Evolutionary conservation across 306 rosid species (phyloP), one percentile per base, ranked within the genome.

Genomic region (Delonix regia): DNA sequence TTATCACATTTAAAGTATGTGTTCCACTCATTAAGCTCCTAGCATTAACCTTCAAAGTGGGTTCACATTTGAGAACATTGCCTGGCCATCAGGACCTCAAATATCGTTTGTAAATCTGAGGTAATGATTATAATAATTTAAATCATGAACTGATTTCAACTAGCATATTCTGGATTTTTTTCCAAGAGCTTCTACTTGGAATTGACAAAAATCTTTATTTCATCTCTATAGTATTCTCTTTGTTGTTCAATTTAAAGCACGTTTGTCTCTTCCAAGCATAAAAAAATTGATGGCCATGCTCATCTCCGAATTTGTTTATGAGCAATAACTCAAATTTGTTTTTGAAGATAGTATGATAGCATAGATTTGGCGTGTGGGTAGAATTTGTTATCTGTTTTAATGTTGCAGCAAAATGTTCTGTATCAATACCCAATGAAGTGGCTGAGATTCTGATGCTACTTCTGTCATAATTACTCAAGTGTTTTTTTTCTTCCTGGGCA

Each of bases 161-260:
- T 30, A 69, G 11, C 22, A 22, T 69, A 59, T 18, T 69, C 73
- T 75, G 73, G 67, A 59, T 69, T 59, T 81, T 81, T 22, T 33
- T 42, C 22, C 22, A 16, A 16, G 10, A 39, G 30, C 36, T 21
- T 81, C 33, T 28, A 24, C 34, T 56, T 11, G 34, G 8, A 10
- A 25, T 24, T 10, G 48, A 45, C 68, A 34, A 39, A 25, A 81
- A 16, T 45, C 7, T 15, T 47, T 47, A 22, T 47, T 45, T 67
- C 25, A 27, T 68, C 38, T 42, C 12, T 27, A 18, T 75, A 16
- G 42, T 19, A 27, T 57, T 56, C 39, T 45, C 45, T 73, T 42
- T 12, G 45, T 24, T 55, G 34, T 80, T 80, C 51, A 73, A 64
- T 64, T 55, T 28, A 48, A 9, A 64, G 15, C 60, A 41, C 28